A percentile compares a stretch with the other conserved stretches of the same genome.
Conservation (phyloP, 352 stramenopile species). For the Stephanocyclus meneghinianus region DNA sequence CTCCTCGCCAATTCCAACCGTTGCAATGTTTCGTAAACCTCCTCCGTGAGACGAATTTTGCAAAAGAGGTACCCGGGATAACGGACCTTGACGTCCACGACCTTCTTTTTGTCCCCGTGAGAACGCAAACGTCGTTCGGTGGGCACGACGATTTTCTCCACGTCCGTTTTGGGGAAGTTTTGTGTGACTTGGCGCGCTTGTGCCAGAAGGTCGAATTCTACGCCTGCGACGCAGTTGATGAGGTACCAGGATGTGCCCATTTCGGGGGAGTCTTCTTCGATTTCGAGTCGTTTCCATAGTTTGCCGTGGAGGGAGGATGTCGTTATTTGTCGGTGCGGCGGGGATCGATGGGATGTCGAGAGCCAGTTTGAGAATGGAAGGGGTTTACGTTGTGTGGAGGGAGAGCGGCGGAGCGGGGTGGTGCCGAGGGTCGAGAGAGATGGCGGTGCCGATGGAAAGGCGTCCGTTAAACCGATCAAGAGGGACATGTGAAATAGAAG, state of each 20-base stretch:
- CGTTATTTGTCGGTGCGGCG: constrained; percentile 2
- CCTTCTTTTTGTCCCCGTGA: constrained; percentile 74
- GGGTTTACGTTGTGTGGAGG: background rate
- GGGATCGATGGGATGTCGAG: background rate
- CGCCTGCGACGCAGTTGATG: constrained; percentile 75
- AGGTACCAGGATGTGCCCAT: constrained; percentile 73
- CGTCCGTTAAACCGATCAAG: too few relatives aligned
- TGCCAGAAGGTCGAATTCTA: constrained; percentile 69
- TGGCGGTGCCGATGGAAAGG: too few relatives aligned
- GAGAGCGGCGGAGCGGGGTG: background rate
- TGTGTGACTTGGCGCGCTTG: constrained; percentile 49
- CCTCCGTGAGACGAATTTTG: constrained; percentile 64
- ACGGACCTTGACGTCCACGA: constrained; percentile 77
- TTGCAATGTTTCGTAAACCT: constrained; percentile 74
- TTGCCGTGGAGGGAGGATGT: constrained; percentile 47
- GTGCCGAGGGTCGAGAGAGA: too few relatives aligned
- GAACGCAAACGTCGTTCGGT: constrained; percentile 56
- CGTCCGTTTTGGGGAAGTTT: constrained; percentile 39
- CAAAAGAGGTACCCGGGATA: constrained; percentile 80
- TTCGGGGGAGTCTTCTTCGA: constrained; percentile 70
- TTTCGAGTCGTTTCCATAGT: constrained; percentile 75
- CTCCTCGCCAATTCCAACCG: constrained; percentile 68
- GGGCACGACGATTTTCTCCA: constrained; percentile 72
- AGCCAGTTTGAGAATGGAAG: background rate
- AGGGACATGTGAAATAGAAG: too few relatives aligned